These are phyloP conservation scores for Eucalyptus regnans DNA, from an alignment of 345 rosid genomes.

Conservation along the genomic window DNA sequence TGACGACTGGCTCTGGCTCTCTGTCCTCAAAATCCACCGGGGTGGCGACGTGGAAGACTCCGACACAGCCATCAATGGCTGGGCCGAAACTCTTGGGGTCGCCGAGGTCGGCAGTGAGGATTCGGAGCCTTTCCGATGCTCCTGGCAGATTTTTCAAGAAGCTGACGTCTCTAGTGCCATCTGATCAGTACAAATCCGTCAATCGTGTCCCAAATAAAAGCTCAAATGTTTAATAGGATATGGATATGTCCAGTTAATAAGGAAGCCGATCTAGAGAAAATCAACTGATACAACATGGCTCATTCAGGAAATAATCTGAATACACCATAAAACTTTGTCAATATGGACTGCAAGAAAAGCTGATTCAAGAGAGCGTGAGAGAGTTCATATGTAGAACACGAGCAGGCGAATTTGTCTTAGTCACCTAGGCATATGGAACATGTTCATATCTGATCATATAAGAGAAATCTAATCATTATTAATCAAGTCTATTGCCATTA, in stretches of 20 bases:
- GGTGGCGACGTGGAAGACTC: conserved; percentile 12
- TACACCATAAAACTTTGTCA: not conserved
- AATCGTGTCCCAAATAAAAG: not conserved
- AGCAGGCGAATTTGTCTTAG: not conserved
- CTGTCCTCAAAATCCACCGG: not conserved
- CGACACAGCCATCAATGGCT: conserved; percentile 13
- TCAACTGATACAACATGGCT: not conserved
- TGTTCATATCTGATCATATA: not conserved
- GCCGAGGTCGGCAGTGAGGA: conserved; percentile 2
- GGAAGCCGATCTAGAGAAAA: not conserved
- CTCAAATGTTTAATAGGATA: not conserved
- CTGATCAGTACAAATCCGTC: not conserved
- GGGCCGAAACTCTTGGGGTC: conserved; percentile 5
- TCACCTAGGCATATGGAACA: not conserved
- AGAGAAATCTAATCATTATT: not conserved
- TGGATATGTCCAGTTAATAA: not conserved
- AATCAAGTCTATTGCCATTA: not conserved
- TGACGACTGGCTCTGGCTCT: conserved; percentile 32
- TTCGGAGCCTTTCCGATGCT: conserved; percentile 7
- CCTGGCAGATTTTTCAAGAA: not conserved
- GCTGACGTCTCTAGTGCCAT: not conserved
- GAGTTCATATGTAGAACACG: not conserved
- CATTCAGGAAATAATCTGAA: not conserved
- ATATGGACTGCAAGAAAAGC: not conserved
- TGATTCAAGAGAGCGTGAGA: not conserved